phyloP scores from a whole-genome alignment of 352 stramenopile species.

The Phytophthora hybrid region DNA sequence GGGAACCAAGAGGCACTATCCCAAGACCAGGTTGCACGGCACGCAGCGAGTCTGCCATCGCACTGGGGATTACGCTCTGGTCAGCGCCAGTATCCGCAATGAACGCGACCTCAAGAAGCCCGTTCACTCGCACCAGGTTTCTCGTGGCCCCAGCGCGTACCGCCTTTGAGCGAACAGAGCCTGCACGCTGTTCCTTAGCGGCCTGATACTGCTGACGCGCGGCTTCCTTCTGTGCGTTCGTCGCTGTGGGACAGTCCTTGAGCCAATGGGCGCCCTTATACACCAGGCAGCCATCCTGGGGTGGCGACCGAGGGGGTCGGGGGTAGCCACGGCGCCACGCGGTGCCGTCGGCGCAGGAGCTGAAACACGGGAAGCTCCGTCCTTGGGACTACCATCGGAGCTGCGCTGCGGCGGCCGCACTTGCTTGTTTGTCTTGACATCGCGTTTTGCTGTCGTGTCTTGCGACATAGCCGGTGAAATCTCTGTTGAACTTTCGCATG shows the following conservation, averaged over 20 bases:
- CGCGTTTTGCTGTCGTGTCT: not conserved
- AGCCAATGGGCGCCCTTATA: conserved; percentile 10
- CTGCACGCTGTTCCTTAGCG: not conserved
- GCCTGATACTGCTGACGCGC: not conserved
- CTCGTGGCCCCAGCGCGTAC: not conserved
- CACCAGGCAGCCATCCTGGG: not conserved
- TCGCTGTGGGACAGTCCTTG: not conserved
- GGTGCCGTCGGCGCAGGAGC: no score
- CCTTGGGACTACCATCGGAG: not conserved
- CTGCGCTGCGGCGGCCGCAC: no score
- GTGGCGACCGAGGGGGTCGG: not conserved
- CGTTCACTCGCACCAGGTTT: not conserved
- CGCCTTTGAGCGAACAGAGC: not conserved
- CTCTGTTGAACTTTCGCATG: conserved; percentile 8
- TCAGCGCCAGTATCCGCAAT: not conserved
- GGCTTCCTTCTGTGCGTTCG: not conserved
- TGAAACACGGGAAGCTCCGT: no score
- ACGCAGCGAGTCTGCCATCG: not conserved
- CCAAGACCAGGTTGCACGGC: not conserved
- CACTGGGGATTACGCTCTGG: not conserved
- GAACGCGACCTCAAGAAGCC: not conserved
- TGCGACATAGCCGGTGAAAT: not conserved
- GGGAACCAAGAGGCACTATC: not conserved
- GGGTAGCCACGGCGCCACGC: not conserved
- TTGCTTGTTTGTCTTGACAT: not conserved